A percentile compares a stretch with the other conserved stretches of the same genome.
These are phyloP conservation scores for Eurotiales sp. DNA, from an alignment of 2,329 filamentous ascomycete species.

Conservation along the genomic window DNA sequence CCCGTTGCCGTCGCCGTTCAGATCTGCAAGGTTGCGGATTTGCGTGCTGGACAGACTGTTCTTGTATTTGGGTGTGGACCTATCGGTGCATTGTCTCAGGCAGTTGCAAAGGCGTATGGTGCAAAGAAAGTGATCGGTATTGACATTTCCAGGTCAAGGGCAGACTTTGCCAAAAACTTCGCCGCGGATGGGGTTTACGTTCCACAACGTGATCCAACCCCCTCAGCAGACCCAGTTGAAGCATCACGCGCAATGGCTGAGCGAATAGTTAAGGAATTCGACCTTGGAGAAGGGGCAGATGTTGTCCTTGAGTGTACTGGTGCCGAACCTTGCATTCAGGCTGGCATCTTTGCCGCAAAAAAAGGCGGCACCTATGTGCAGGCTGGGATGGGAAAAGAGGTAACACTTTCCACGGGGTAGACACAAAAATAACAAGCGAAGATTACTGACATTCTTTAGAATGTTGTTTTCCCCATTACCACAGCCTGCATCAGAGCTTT, in stretches of 20 bases:
- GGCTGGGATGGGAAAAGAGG: conserved; percentile 49
- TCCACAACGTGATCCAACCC: conserved; percentile 19
- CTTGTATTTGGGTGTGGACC: conserved; percentile 51
- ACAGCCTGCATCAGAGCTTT: conserved; percentile 48
- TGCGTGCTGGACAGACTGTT: conserved; percentile 42
- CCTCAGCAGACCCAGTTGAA: conserved; percentile 29
- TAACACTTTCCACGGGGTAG: background rate
- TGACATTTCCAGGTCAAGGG: conserved; percentile 43
- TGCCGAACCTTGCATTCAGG: conserved; percentile 46
- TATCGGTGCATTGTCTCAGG: conserved; percentile 47
- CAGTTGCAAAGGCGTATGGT: conserved; percentile 45
- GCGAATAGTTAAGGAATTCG: conserved; percentile 37
- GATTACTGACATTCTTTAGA: conserved; percentile 21
- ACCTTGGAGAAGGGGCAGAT: conserved; percentile 46
- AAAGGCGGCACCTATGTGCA: conserved; percentile 51
- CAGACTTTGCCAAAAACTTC: conserved; percentile 43
- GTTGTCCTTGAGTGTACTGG: conserved; percentile 51
- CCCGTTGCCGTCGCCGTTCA: conserved; percentile 52
- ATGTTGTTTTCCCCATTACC: conserved; percentile 51
- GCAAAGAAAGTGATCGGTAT: conserved; percentile 47
- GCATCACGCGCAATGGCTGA: conserved; percentile 28
- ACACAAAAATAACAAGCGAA: background rate
- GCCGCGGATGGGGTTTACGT: conserved; percentile 46
- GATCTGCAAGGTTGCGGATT: conserved; percentile 41
- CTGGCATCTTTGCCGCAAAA: conserved; percentile 43